Conservation (phyloP, 805 yeast species). For the Kazachstania psychrophila region DNA sequence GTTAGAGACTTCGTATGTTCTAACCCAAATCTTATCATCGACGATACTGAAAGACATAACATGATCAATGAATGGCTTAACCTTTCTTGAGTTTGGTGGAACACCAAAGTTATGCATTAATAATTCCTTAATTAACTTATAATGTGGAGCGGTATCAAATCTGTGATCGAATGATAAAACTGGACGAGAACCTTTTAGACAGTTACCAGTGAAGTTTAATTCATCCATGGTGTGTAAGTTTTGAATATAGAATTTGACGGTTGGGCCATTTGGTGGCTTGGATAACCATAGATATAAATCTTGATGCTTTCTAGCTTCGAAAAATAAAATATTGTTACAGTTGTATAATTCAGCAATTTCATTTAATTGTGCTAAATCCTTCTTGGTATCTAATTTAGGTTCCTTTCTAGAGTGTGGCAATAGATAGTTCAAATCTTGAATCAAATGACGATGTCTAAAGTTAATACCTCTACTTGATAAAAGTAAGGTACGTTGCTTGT, state of each 20-base stretch:
- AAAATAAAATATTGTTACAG: slow-evolving; percentile 89
- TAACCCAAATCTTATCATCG: slow-evolving; percentile 89
- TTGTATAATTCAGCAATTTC: slow-evolving; percentile 95
- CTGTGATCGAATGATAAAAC: slow-evolving; percentile 76
- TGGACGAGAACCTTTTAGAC: slow-evolving; percentile 92
- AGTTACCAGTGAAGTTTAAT: slow-evolving; percentile 91
- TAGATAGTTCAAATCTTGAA: slow-evolving; percentile 65
- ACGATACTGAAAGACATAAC: slow-evolving; percentile 88
- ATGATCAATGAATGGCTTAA: slow-evolving; percentile 92
- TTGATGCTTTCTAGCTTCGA: slow-evolving; percentile 92
- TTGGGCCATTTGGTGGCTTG: slow-evolving; percentile 97
- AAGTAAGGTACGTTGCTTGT: slow-evolving; percentile 80
- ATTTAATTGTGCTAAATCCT: slow-evolving; percentile 77
- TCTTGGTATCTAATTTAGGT: slow-evolving; percentile 89
- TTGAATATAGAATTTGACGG: slow-evolving; percentile 85
- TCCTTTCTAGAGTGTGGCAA: slow-evolving; percentile 95
- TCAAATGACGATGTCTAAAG: slow-evolving; percentile 88
- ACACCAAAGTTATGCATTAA: slow-evolving; percentile 82
- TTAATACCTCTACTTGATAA: slow-evolving; percentile 94
- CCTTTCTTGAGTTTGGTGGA: slow-evolving; percentile 85
- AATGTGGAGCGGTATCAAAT: slow-evolving; percentile 64
- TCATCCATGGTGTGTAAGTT: slow-evolving; percentile 95
- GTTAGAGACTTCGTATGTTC: slow-evolving; percentile 83
- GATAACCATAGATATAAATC: slow-evolving; percentile 92
- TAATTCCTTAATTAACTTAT: slow-evolving; percentile 71